Evolutionary conservation across 116 monocot genomes (phyloP), one percentile per base, ranked within the genome.

Genomic region (Cymodocea nodosa): DNA sequence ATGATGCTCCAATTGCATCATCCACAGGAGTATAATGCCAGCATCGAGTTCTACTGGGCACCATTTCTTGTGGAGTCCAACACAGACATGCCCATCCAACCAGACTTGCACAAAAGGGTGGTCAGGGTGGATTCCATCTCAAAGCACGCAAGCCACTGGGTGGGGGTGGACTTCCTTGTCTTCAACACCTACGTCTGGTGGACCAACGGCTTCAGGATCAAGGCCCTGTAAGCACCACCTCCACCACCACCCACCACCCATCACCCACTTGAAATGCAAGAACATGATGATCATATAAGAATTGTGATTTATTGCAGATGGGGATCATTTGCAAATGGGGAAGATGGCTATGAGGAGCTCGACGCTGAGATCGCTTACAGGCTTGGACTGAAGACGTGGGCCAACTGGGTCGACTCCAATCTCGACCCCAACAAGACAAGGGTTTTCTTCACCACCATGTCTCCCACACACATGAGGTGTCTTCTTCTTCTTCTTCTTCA

Each of bases 341-440:
- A 83, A 19, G 85, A 83, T 66, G 85, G 92, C 55, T 89, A 57
- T 60, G 89, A 93, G 67, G 89, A 93, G 68, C 74, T 89, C 17
- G 66, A 69, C 59, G 77, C 73, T 7, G 24, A 57, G 0, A 56
- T 22, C 3, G 82, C 86, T 12, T 86, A 86, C 60, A 80, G 64
- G 49, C 12, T 68, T 16, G 82, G 71, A n/a, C 39, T 86, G 35
- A 56, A 68, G 53, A 78, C 83, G 12, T 86, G 79, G 86, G 73
- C 80, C 19, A 66, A 78, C 4, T 86, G 86, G 86, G 22, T 86
- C 8, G 78, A 83, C 15, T 73, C 80, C 18, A 72, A 74, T 23
- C 23, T 83, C 23, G 64, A 83, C 65, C 80, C 79, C 14, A 55
- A 67, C 9, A 72, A 36, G 5, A 75, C 76, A 24, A 73, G 68